Evolutionary conservation across 2,329 filamentous ascomycete species (phyloP).

Genomic region (Arthrobotrys sinensis): DNA sequence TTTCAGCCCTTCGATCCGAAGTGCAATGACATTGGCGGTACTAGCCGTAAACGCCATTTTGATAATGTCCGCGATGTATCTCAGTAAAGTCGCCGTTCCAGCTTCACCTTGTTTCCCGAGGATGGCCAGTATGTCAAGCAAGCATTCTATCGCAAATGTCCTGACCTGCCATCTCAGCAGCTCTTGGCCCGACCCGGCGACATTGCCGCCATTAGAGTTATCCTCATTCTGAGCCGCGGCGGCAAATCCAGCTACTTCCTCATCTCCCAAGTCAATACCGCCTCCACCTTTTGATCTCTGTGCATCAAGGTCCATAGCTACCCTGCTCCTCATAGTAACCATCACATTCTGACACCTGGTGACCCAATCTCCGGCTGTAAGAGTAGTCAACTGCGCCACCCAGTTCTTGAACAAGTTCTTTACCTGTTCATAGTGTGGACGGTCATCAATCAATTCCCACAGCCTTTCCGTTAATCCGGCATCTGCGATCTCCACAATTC

Average conservation of each 20-base stretch:
- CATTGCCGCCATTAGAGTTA: conserved; percentile 75
- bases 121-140: conserved; percentile 84
- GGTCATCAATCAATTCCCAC: conserved; percentile 87
- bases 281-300: conserved; percentile 69
- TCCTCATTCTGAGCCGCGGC: conserved; percentile 71
- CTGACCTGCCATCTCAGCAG: conserved; percentile 94
- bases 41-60: conserved; percentile 98
- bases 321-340: conserved; percentile 81
- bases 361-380: conserved; percentile 87
- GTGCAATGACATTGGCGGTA: conserved; percentile 89
- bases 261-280: conserved; percentile 87
- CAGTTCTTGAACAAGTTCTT: conserved; percentile 91
- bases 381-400: conserved; percentile 89
- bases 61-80: conserved; percentile 89
- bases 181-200: conserved; percentile 80
- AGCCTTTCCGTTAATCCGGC: conserved; percentile 88
- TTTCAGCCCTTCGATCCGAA: conserved; percentile 90
- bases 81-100: conserved; percentile 86
- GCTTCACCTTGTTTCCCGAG: conserved; percentile 84
- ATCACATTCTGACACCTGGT: conserved; percentile 89
- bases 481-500: conserved; percentile 82
- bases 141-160: conserved; percentile 90
- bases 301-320: conserved; percentile 69
- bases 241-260: conserved; percentile 96
- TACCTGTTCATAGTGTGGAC: conserved; percentile 83